phyloP scores from a whole-genome alignment of 2,329 filamentous ascomycete species.

The Phyllosticta citribraziliensis region DNA sequence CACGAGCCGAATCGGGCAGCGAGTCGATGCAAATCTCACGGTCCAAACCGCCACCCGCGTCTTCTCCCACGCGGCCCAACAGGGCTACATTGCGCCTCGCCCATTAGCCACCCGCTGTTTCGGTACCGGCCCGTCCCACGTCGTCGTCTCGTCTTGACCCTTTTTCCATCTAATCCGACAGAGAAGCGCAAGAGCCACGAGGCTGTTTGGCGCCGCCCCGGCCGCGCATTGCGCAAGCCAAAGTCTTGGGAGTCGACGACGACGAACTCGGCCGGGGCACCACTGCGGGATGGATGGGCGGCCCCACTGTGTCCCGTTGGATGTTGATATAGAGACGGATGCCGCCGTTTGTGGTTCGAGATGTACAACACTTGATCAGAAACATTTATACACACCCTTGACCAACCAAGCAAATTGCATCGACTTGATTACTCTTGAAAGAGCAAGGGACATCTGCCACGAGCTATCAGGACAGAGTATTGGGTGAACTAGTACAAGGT shows the following conservation, averaged over 20 bases:
- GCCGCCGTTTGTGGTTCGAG: not conserved
- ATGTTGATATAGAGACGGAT: not conserved
- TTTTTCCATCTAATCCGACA: not conserved
- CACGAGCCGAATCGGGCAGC: not conserved
- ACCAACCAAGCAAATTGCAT: too few relatives aligned
- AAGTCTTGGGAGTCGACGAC: not conserved
- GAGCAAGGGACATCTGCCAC: too few relatives aligned
- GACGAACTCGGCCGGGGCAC: not conserved
- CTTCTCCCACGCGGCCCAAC: not conserved
- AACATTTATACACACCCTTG: not conserved
- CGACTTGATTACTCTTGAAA: too few relatives aligned
- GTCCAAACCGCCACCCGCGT: not conserved
- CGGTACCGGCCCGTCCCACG: not conserved
- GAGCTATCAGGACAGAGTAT: too few relatives aligned
- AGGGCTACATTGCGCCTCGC: not conserved
- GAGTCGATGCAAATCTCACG: not conserved
- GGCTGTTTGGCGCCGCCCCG: not conserved
- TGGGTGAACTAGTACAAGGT: too few relatives aligned
- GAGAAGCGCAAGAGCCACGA: not conserved
- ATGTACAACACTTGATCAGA: not conserved
- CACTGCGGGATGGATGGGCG: not conserved
- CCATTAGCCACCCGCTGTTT: not conserved
- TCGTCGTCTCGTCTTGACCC: not conserved
- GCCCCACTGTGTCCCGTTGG: not conserved
- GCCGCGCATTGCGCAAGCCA: not conserved